Evolutionary conservation across 108 stramenopile genomes (phyloP).

Genomic region (Cylindrotheca fusiformis): DNA sequence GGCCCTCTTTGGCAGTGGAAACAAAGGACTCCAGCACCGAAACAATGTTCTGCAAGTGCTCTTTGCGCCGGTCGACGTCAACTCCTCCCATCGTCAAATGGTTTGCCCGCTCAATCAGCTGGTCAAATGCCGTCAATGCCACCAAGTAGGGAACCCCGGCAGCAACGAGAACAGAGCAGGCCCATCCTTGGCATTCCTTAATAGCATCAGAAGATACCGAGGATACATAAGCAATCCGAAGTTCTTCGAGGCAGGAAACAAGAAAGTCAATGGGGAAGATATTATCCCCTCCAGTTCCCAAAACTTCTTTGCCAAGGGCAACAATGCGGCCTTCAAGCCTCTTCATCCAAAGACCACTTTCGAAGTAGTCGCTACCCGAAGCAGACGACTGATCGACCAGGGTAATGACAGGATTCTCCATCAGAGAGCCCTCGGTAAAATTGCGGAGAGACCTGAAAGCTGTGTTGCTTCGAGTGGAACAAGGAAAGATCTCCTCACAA

Average conservation of each 20-base stretch:
- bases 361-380: constrained; percentile 45
- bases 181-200: constrained; percentile 45
- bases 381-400: constrained; percentile 19
- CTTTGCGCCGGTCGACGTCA: constrained; percentile 21
- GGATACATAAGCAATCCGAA: constrained; percentile 37
- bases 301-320: constrained; percentile 60
- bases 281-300: constrained; percentile 61
- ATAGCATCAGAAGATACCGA: constrained; percentile 13
- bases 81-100: constrained; percentile 21
- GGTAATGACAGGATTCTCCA: constrained; percentile 11
- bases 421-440: constrained; percentile 36
- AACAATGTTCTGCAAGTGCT: constrained; percentile 36
- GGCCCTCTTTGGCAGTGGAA: constrained; percentile 20
- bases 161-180: constrained; percentile 51
- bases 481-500: constrained; percentile 74
- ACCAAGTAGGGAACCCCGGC: constrained; percentile 59
- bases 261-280: constrained; percentile 71
- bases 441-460: constrained; percentile 37
- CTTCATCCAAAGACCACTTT: constrained; percentile 71
- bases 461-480: constrained; percentile 44
- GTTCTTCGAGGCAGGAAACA: constrained; percentile 58
- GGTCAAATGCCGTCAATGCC: constrained; percentile 48
- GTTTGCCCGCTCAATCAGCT: constrained; percentile 15
- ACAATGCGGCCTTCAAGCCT: constrained; percentile 47
- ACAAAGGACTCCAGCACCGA: constrained; percentile 54